These are phyloP conservation scores for Yueomyces sinensis DNA, from an alignment of 805 yeast species.

Conservation along the genomic window DNA sequence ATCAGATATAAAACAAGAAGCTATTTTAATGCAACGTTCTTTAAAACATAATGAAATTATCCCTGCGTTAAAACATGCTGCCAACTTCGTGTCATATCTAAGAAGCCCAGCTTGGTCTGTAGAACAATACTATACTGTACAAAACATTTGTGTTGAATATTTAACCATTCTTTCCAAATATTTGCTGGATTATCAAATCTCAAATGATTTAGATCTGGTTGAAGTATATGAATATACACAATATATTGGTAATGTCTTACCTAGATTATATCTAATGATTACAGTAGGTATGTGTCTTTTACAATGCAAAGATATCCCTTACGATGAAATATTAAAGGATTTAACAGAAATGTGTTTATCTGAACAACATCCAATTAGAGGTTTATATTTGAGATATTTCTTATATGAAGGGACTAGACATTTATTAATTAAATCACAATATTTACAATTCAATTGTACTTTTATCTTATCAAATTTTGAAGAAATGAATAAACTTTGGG, in stretches of 20 bases:
- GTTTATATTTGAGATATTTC: slow-evolving; percentile 81
- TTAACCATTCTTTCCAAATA: slow-evolving; percentile 53
- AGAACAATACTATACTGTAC: slow-evolving; percentile 85
- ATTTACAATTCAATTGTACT: slow-evolving; percentile 28
- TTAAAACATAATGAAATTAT: slow-evolving; percentile 57
- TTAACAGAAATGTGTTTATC: slow-evolving; percentile 98
- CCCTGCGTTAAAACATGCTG: slow-evolving; percentile 81
- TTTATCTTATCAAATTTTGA: slow-evolving; percentile 77
- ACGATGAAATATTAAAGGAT: slow-evolving; percentile 78
- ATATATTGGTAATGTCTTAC: slow-evolving; percentile 86
- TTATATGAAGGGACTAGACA: slow-evolving; percentile 67
- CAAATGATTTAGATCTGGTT: slow-evolving; percentile 51
- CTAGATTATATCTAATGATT: slow-evolving; percentile 86
- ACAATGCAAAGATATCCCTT: slow-evolving; percentile 65
- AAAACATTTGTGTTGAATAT: slow-evolving; percentile 67
- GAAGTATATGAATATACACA: slow-evolving; percentile 92
- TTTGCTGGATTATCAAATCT: slow-evolving; percentile 51
- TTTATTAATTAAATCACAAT: slow-evolving; percentile 16
- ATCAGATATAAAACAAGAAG: slow-evolving; percentile 48
- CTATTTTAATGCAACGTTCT: slow-evolving; percentile 61
- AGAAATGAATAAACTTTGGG: slow-evolving; percentile 78
- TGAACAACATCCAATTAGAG: slow-evolving; percentile 89
- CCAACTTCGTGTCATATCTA: slow-evolving; percentile 68
- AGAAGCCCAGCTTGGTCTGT: slow-evolving; percentile 68
- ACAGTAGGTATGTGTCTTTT: slow-evolving; percentile 88